Conservation (phyloP, 176 grass and related monocot species). For the Rhynchospora breviuscula region DNA sequence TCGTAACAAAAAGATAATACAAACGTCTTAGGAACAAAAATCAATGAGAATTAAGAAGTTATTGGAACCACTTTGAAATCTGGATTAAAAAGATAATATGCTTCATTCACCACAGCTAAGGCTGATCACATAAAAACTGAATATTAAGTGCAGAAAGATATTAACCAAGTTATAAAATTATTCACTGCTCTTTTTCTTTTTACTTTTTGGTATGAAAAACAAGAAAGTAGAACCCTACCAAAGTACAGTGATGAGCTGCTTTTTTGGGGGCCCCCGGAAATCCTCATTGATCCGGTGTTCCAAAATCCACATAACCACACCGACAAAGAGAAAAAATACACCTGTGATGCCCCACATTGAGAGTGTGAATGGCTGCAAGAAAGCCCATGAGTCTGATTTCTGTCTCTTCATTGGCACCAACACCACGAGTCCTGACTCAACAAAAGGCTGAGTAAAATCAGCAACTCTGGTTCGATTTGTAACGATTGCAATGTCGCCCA, state of each 20-base stretch:
- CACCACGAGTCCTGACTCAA: constrained; percentile 63
- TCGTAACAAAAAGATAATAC: too few relatives aligned
- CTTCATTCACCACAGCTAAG: not conserved
- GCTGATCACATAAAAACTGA: not conserved
- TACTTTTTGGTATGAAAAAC: not conserved
- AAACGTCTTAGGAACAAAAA: too few relatives aligned
- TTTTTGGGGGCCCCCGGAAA: constrained; percentile 66
- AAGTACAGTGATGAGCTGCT: constrained; percentile 63
- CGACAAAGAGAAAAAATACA: constrained; percentile 69
- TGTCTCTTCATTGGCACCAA: constrained; percentile 56
- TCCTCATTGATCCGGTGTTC: constrained; percentile 89
- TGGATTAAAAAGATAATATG: too few relatives aligned
- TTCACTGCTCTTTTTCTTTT: not conserved
- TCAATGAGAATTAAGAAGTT: too few relatives aligned
- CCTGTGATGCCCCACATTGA: constrained; percentile 74
- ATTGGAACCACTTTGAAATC: too few relatives aligned
- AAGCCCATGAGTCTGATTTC: constrained; percentile 58
- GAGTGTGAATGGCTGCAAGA: constrained; percentile 75
- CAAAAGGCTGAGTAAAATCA: constrained; percentile 85
- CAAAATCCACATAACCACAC: constrained; percentile 72
- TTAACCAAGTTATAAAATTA: not conserved
- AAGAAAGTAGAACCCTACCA: constrained; percentile 39
- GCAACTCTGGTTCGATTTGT: constrained; percentile 64
- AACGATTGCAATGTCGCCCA: constrained; percentile 65
- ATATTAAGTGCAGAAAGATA: not conserved